Conservation (phyloP, 257 asterid species). For the Verbena officinalis region DNA sequence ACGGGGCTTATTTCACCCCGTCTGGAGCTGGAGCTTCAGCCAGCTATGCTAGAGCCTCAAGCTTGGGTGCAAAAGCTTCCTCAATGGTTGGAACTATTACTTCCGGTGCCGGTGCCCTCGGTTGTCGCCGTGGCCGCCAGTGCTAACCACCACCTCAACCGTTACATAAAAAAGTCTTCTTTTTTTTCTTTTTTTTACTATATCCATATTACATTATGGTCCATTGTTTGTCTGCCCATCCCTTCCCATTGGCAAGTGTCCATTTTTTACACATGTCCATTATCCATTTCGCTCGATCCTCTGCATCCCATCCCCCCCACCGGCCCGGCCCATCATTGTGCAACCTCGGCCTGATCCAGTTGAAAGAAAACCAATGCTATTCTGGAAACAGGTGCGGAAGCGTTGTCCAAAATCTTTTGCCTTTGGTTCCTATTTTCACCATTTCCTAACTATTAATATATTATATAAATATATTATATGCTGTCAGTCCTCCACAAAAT, state of each 20-base stretch:
- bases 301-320: conserved; percentile 6
- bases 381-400: conserved; percentile 63
- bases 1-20: conserved; percentile 84
- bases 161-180: conserved; percentile 25
- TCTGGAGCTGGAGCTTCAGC: conserved; percentile 91
- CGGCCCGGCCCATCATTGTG: conserved; percentile 40
- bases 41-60: conserved; percentile 91
- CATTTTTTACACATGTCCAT: conserved; percentile 71
- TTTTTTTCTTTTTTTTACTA: conserved; percentile 13
- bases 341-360: conserved; percentile 77
- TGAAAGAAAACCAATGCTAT: conserved; percentile 32
- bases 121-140: conserved; percentile 65
- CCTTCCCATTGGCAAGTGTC: conserved; percentile 62
- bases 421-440: conserved; percentile 7
- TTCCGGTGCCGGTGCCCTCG: conserved; percentile 73
- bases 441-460: conserved; percentile 36
- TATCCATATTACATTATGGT: conserved; percentile 22
- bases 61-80: conserved; percentile 84
- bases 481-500: conserved; percentile 40
- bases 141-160: conserved; percentile 53
- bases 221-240: conserved; percentile 42
- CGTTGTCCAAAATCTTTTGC: conserved; percentile 53
- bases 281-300: conserved; percentile 21
- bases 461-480: conserved; percentile 14
- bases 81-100: conserved; percentile 72